Evolutionary conservation across 2,329 filamentous ascomycete species (phyloP), one percentile per base, ranked within the genome.

Genomic region (Sporothrix humicola): DNA sequence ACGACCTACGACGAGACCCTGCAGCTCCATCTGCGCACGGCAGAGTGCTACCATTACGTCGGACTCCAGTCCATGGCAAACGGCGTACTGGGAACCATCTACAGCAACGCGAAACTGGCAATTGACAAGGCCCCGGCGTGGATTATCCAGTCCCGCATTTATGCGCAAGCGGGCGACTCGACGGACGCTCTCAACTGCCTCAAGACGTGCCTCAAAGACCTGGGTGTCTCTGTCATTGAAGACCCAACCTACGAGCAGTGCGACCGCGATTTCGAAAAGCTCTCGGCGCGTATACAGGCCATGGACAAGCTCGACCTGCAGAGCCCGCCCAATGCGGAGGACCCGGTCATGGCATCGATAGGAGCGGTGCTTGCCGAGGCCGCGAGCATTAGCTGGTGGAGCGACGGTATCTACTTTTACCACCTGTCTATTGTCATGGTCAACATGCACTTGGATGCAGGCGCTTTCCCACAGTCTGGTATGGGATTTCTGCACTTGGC

Each of bases 1-100:
- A 91, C 92, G 0, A 92, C 90, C 63, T 97, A 97, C 78, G 90
- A 94, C 12, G 95, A 98, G 82, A 97, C 94, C 0, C 85, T 97
- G 75, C 90, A 91, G 75, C 85, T 97, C 1, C 91, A 93, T 80
- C 90, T 94, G 4, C 90, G 92, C 71, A 90, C 93, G 4, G 93
- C 94, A 3, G 94, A 97, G 80, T 94, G 93, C 79, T 91, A 93
- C 77, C 89, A 94, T 78, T 94, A 93, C 78, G 91, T 95, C 84
- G 90, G 90, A 4, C 89, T 94, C 76, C 89, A 91, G 74, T 84
- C 87, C 1, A 87, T 91, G 71, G 92, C 93, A 26, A 87, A 91
- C 58, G 84, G 86, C 42, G 83, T 95, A n/a, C 87, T 97, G 13
- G 82, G 88, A 26, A 88, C 87, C 2, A 89, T 97, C 5, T 93